These are phyloP conservation scores for Thraustochytrium striatum DNA, from an alignment of 352 stramenopile genomes.

Conservation along the genomic window DNA sequence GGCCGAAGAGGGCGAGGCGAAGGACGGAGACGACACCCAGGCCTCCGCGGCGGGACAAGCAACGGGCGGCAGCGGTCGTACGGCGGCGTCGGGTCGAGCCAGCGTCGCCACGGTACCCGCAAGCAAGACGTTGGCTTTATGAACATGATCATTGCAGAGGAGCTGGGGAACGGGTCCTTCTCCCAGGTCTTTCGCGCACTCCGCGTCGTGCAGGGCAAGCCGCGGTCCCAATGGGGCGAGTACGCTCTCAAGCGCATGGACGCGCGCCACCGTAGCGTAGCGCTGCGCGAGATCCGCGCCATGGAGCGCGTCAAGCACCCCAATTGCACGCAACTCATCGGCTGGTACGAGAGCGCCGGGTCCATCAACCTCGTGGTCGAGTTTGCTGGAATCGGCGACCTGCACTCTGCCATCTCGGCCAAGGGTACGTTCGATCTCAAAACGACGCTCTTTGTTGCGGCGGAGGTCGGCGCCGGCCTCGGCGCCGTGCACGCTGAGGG, in stretches of 20 bases:
- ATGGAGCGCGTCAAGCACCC: conserved; percentile 68
- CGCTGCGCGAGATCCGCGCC: conserved; percentile 70
- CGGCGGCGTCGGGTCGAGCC: neutral
- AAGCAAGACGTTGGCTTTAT: conserved; percentile 64
- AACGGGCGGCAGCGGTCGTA: neutral
- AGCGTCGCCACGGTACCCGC: neutral
- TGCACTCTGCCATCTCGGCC: conserved; percentile 66
- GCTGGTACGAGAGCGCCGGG: conserved; percentile 70
- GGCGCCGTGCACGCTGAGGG: conserved; percentile 69
- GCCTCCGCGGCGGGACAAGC: neutral
- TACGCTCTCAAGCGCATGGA: conserved; percentile 69
- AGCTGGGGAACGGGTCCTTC: conserved; percentile 63
- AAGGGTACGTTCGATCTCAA: conserved; percentile 68
- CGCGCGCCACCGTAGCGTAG: conserved; percentile 60
- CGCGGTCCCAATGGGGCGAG: conserved; percentile 68
- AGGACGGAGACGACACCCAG: neutral
- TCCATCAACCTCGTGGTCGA: conserved; percentile 75
- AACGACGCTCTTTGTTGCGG: conserved; percentile 67
- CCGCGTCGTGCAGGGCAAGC: conserved; percentile 64
- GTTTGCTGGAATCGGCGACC: conserved; percentile 71
- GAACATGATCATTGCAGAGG: conserved; percentile 70
- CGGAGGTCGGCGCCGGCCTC: conserved; percentile 69
- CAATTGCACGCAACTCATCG: conserved; percentile 70
- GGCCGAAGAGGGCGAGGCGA: neutral
- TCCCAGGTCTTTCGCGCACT: conserved; percentile 68